A percentile compares a stretch with the other conserved stretches of the same genome.
Conservation (phyloP, 139 green algal genomes). For the Edaphochlamys debaryana region DNA sequence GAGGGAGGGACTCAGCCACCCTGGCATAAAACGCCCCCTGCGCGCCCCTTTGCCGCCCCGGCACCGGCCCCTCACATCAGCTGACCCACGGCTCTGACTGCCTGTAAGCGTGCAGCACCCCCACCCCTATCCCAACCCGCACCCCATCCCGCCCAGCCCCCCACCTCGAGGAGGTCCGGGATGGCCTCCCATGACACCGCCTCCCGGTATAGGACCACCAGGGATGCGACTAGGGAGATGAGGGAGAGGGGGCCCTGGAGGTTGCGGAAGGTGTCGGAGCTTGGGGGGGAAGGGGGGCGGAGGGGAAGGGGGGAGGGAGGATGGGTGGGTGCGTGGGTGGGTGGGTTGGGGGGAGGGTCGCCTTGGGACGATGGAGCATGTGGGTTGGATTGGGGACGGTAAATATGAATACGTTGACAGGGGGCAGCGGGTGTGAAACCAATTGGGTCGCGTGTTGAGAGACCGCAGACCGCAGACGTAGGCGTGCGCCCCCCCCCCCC, state of each 20-base stretch:
- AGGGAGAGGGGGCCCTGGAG: background rate
- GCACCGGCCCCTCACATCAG: background rate
- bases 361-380: no score
- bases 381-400: background rate
- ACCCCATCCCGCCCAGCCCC: no score
- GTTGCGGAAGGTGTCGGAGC: background rate
- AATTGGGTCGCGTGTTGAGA: background rate
- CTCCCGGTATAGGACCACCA: slow-evolving; percentile 17
- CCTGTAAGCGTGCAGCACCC: background rate
- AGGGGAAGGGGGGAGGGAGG: background rate
- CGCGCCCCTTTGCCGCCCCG: no score
- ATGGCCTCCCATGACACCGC: background rate
- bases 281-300: background rate
- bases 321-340: no score
- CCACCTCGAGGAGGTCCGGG: slow-evolving; percentile 10
- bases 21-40: no score
- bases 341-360: no score
- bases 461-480: background rate
- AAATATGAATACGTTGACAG: background rate
- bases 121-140: background rate
- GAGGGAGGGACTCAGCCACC: no score
- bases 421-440: no score
- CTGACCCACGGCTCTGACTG: background rate
- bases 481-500: background rate
- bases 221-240: background rate